Evolutionary conservation across 192 early-diverging fungal species (phyloP).

Genomic region (Blastocladiella britannica): DNA sequence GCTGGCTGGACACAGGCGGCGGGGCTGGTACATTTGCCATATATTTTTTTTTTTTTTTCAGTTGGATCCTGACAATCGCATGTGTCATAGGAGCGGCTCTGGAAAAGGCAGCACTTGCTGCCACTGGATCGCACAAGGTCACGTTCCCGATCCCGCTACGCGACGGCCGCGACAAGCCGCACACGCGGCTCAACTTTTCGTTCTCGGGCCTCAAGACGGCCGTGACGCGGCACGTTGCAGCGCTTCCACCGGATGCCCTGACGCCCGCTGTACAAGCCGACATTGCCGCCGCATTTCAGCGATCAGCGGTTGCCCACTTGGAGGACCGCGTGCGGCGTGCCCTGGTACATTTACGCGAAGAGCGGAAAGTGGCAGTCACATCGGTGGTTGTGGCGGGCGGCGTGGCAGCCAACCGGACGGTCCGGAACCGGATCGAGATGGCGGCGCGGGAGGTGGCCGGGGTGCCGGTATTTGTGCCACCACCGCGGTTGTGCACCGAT

Average conservation of each 20-base stretch:
- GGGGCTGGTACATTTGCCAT: slow-evolving; percentile 41
- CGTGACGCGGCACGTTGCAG: slow-evolving; percentile 27
- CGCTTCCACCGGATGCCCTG: slow-evolving; percentile 6
- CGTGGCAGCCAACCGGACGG: slow-evolving; percentile 2
- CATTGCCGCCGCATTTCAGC: not conserved
- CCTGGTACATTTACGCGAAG: not conserved
- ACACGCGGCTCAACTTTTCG: slow-evolving; percentile 34
- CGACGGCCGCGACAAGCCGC: slow-evolving; percentile 16
- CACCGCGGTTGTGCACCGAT: slow-evolving; percentile 56
- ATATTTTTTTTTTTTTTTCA: no score
- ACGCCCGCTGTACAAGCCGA: not conserved
- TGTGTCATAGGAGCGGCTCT: slow-evolving; percentile 51
- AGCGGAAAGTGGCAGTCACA: not conserved
- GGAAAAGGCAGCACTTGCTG: slow-evolving; percentile 30
- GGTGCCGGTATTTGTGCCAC: slow-evolving; percentile 43
- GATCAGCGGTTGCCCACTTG: not conserved
- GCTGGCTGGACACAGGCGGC: slow-evolving; percentile 35
- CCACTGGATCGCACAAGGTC: slow-evolving; percentile 13
- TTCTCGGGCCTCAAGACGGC: slow-evolving; percentile 56
- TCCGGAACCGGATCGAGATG: slow-evolving; percentile 4
- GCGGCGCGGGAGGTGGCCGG: slow-evolving; percentile 2
- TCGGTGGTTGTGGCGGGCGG: slow-evolving; percentile 28
- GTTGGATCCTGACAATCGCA: no score
- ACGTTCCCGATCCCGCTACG: slow-evolving; percentile 39
- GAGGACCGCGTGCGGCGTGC: not conserved